Conservation (phyloP, 345 rosid species). For the Gossypium sturtianum region DNA sequence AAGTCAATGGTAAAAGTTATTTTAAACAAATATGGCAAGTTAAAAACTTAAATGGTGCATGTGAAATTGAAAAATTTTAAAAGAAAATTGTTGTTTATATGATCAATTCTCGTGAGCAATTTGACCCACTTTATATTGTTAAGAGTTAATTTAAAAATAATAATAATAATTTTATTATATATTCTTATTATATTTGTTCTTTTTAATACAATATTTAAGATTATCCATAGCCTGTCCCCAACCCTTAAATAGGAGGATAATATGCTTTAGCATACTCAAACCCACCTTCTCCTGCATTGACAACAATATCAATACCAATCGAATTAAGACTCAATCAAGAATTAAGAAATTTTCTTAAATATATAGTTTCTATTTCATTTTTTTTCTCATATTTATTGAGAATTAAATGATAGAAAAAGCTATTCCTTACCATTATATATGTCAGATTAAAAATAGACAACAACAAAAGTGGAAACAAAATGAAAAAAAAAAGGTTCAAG, state of each 20-base stretch:
- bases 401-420: background rate
- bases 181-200: no score
- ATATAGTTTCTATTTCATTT: background rate
- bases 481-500: background rate
- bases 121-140: background rate
- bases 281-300: fast-evolving
- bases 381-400: background rate
- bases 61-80: background rate
- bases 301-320: no score
- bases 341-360: no score
- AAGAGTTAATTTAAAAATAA: background rate
- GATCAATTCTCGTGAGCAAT: background rate
- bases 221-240: no score
- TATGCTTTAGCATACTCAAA: fast-evolving
- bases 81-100: no score
- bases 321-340: no score
- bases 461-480: background rate
- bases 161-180: no score
- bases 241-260: no score
- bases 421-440: background rate
- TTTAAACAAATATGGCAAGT: background rate
- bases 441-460: background rate
- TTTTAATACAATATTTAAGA: no score
- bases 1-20: background rate
- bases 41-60: background rate